These are phyloP conservation scores for Pseudoperonospora humuli DNA, from an alignment of 352 stramenopile species.

Conservation along the genomic window DNA sequence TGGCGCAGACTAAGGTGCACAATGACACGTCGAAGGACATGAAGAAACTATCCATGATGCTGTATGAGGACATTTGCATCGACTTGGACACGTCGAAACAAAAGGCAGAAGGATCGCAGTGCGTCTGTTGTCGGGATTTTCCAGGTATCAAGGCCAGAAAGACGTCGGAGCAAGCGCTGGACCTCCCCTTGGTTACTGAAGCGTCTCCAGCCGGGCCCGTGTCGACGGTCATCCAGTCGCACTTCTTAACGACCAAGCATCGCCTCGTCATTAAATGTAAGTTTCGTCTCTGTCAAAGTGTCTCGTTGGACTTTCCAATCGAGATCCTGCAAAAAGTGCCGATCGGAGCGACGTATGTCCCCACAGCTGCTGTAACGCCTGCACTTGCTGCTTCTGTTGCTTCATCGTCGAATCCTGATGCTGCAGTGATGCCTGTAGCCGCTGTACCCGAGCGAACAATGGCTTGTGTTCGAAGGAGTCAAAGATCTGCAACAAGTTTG, in stretches of 20 bases:
- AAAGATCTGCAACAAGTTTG: slow-evolving; percentile 12
- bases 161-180: slow-evolving; percentile 22
- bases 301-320: slow-evolving; percentile 25
- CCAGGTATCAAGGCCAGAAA: slow-evolving; percentile 21
- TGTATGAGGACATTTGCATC: slow-evolving; percentile 25
- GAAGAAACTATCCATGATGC: slow-evolving; percentile 22
- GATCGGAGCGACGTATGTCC: slow-evolving; percentile 3
- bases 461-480: slow-evolving; percentile 13
- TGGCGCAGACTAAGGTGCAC: slow-evolving; percentile 20
- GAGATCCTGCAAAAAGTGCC: slow-evolving; percentile 20
- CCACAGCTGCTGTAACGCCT: slow-evolving; percentile 8
- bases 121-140: slow-evolving; percentile 23
- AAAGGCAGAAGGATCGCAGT: slow-evolving; percentile 16
- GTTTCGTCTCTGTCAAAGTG: slow-evolving; percentile 26
- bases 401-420: slow-evolving; percentile 4
- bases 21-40: slow-evolving; percentile 28
- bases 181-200: slow-evolving; percentile 21
- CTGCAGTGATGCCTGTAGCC: slow-evolving; percentile 11
- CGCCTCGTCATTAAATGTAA: slow-evolving; percentile 29
- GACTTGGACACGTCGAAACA: slow-evolving; percentile 12
- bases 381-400: slow-evolving; percentile 9
- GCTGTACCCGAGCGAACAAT: slow-evolving; percentile 15
- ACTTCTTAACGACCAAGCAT: slow-evolving; percentile 28
- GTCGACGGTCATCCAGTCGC: slow-evolving; percentile 13
- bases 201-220: slow-evolving; percentile 11